Evolutionary conservation across 495 filamentous ascomycete species (phyloP), one percentile per base, ranked within the genome.

Genomic region (Saxispiralis lemnorum): DNA sequence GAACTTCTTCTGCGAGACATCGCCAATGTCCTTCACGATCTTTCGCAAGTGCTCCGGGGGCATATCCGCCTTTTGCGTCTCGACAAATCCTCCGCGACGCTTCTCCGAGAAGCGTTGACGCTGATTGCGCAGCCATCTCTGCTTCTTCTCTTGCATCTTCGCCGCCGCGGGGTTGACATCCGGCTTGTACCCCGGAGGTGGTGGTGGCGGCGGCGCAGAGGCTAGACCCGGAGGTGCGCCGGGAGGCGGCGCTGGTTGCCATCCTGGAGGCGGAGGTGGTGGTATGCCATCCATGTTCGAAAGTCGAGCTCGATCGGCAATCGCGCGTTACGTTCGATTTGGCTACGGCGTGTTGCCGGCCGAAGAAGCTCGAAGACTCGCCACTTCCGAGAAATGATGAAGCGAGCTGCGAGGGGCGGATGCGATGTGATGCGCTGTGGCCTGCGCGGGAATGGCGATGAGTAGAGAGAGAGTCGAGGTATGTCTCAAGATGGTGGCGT

Each of bases 1-100:
- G 68, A 93, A 96, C 62, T 96, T 99, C 66, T 95, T 95, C 63
- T 99, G 92, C 37, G 87, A 95, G 35, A 99, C 89, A 68, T 99
- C 92, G 48, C 92, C 92, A 57, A 99, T 96, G 63, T 99, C 92
- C 63, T 79, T 85, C 39, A 99, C 85, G 48, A 95, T 93, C 67
- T 99, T 99, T 47, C 92, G 83, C 56, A 96, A 59, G 76, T 99
- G 92, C 66, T 96, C 88, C 3, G 88, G 85, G 0, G 92, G 92
- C 87, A 99, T 93, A 57, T 99, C 92, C 7, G 84, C 84, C 70
- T 99, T 99, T 59, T 96, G 86, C 16, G 86, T 93, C 61, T 96
- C 88, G 6, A 96, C 82, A 51, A 92, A 95, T 2, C 92, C 92
- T 6, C 78, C 85, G 63, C 94, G 95, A 43, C 89, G 70, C 70